Percentiles rank a stretch among this genome's conserved stretches.
phyloP scores from a whole-genome alignment of 2,329 filamentous ascomycete species.

The Fusarium annulatum region DNA sequence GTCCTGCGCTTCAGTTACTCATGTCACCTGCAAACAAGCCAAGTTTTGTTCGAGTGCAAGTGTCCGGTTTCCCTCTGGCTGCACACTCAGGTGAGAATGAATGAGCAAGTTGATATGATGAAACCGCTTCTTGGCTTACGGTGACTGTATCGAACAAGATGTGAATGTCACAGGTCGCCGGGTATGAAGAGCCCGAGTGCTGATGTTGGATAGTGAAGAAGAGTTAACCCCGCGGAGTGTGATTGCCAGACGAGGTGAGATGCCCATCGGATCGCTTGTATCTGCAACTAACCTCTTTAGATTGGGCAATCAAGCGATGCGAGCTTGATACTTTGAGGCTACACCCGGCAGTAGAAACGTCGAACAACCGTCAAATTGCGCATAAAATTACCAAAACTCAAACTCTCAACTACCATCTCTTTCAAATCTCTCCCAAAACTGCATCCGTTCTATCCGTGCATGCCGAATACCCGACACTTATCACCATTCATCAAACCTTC shows the following conservation, averaged over 20 bases:
- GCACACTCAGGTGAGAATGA: conserved; percentile 10
- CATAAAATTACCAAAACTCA: neutral
- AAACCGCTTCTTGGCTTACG: neutral
- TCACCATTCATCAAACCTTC: neutral
- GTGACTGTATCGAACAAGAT: neutral
- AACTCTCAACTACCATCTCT: neutral
- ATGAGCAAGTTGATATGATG: conserved; percentile 35
- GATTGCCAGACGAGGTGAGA: neutral
- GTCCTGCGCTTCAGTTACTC: neutral
- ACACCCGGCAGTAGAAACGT: neutral
- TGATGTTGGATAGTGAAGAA: conserved; percentile 15
- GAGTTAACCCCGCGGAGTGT: conserved; percentile 3
- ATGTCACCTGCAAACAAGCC: neutral
- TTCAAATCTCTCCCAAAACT: neutral
- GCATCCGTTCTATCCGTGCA: conserved; percentile 27
- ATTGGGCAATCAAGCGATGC: neutral
- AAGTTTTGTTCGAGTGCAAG: neutral
- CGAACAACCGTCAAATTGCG: neutral
- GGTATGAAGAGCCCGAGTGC: neutral
- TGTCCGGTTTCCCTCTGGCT: neutral
- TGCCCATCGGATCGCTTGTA: neutral
- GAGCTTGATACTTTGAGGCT: neutral
- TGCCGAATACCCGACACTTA: conserved; percentile 30
- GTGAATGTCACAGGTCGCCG: neutral
- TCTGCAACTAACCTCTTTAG: neutral